These are phyloP conservation scores for Aspergillus nanangensis DNA, from an alignment of 495 filamentous ascomycete genomes.

Conservation along the genomic window DNA sequence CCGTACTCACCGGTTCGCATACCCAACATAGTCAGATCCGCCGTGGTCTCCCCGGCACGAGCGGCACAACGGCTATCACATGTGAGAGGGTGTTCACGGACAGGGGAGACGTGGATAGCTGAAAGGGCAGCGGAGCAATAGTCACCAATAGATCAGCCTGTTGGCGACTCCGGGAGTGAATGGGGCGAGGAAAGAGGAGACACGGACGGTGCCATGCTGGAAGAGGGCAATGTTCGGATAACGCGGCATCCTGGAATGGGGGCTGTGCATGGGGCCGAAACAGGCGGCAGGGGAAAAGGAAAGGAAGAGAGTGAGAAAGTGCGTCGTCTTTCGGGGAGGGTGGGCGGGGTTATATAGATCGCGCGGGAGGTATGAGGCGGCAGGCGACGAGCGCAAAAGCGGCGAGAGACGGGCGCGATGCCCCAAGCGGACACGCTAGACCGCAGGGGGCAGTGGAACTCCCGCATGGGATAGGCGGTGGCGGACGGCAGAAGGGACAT, in stretches of 20 bases:
- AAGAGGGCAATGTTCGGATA: constrained; percentile 7
- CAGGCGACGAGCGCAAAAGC: background rate
- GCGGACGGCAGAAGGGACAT: constrained; percentile 9
- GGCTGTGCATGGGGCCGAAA: background rate
- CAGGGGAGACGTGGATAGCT: no score
- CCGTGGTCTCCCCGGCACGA: no score
- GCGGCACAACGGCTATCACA: no score
- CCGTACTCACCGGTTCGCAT: no score
- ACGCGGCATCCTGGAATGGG: constrained; percentile 4
- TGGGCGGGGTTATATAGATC: constrained; percentile 8
- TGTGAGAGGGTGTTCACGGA: no score
- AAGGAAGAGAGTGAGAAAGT: constrained; percentile 5
- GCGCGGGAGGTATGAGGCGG: background rate
- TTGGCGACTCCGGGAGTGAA: constrained; percentile 6
- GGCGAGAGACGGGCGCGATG: constrained; percentile 1
- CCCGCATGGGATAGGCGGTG: constrained; percentile 4
- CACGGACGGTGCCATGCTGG: background rate
- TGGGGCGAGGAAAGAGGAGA: background rate
- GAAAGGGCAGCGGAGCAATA: no score
- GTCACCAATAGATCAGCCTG: no score
- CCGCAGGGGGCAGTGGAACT: constrained; percentile 1
- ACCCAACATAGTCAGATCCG: no score
- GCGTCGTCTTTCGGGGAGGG: constrained; percentile 5
- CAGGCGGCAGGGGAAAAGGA: background rate
- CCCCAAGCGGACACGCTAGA: constrained; percentile 3